Conservation (phyloP, 805 yeast species). For the Yamadazyma sp. region DNA sequence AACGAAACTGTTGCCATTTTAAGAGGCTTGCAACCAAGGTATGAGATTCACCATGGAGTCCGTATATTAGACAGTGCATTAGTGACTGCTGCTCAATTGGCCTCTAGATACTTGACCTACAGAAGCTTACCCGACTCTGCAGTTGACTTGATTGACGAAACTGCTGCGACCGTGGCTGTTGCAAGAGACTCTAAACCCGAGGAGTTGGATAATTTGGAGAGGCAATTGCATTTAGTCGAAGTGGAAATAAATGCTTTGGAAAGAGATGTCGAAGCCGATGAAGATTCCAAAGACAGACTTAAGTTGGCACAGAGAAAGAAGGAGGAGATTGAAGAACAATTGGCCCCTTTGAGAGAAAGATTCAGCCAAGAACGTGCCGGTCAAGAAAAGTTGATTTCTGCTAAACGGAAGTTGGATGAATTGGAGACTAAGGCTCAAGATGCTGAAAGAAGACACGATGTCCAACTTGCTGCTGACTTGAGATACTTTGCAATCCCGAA, state of each 20-base stretch:
- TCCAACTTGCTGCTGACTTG: slow-evolving; percentile 91
- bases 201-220: slow-evolving; percentile 89
- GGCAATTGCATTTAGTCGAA: slow-evolving; percentile 86
- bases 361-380: slow-evolving; percentile 86
- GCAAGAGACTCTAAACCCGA: slow-evolving; percentile 98
- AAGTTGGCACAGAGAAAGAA: slow-evolving; percentile 73
- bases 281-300: slow-evolving; percentile 82
- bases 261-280: slow-evolving; percentile 86
- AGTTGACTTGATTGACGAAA: slow-evolving; percentile 91
- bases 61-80: slow-evolving; percentile 92
- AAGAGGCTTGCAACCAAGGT: slow-evolving; percentile 92
- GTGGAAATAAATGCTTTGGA: slow-evolving; percentile 97
- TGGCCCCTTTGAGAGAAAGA: slow-evolving; percentile 81
- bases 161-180: slow-evolving; percentile 97
- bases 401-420: slow-evolving; percentile 89
- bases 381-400: slow-evolving; percentile 84
- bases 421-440: slow-evolving; percentile 89
- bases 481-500: slow-evolving; percentile 98
- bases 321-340: slow-evolving; percentile 81
- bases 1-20: slow-evolving; percentile 93
- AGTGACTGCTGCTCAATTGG: slow-evolving; percentile 91
- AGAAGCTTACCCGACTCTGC: slow-evolving; percentile 97
- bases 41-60: slow-evolving; percentile 97
- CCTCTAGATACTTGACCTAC: slow-evolving; percentile 90
- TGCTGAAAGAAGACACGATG: slow-evolving; percentile 96